These are phyloP conservation scores for Neoarthrinium moseri DNA, from an alignment of 2,329 filamentous ascomycete species.

Conservation along the genomic window DNA sequence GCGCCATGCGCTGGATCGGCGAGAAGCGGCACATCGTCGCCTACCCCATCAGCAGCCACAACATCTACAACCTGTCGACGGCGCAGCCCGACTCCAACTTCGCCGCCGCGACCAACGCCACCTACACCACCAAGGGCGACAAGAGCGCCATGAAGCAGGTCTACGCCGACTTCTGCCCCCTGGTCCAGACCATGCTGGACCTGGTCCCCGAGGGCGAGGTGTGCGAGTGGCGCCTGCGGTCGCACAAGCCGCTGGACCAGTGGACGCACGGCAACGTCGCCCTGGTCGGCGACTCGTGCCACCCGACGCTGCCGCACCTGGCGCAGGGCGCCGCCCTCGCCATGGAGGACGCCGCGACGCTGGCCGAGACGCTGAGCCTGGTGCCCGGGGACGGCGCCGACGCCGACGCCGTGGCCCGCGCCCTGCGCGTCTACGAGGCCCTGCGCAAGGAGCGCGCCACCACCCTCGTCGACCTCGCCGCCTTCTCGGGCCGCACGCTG, in stretches of 20 bases:
- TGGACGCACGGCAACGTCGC: constrained; percentile 59
- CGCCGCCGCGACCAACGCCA: constrained; percentile 54
- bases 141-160: constrained; percentile 62
- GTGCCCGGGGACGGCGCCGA: constrained; percentile 30
- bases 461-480: constrained; percentile 52
- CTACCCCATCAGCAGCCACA: constrained; percentile 69
- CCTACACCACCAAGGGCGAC: constrained; percentile 62
- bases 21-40: constrained; percentile 74
- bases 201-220: constrained; percentile 62
- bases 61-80: constrained; percentile 63
- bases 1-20: constrained; percentile 74
- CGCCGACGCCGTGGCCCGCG: constrained; percentile 41
- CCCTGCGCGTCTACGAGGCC: constrained; percentile 53
- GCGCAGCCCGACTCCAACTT: constrained; percentile 62
- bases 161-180: constrained; percentile 59
- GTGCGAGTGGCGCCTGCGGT: constrained; percentile 63
- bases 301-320: constrained; percentile 66
- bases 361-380: constrained; percentile 49
- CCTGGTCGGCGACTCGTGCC: constrained; percentile 64
- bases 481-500: constrained; percentile 49
- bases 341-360: constrained; percentile 63
- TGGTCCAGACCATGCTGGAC: constrained; percentile 57
- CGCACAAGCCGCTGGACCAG: constrained; percentile 53
- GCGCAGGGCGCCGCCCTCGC: constrained; percentile 68
- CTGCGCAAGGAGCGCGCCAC: constrained; percentile 55